Evolutionary conservation across 2,329 filamentous ascomycete genomes (phyloP).

Genomic region (Alternaria brassicae): DNA sequence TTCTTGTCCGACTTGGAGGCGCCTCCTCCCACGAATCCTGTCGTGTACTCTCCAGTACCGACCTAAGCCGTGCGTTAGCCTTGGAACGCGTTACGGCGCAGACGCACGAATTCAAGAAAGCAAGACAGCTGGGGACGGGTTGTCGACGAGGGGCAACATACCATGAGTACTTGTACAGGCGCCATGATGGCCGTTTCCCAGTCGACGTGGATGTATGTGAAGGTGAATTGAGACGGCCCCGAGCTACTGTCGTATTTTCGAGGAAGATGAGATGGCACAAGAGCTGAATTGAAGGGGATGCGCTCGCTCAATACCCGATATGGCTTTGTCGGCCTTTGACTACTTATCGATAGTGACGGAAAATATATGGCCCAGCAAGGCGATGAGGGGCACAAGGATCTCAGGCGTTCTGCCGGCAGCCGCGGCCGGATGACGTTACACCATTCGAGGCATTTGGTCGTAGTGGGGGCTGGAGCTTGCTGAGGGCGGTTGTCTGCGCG

Average conservation of each 20-base stretch:
- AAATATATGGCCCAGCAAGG: constrained; percentile 30
- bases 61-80: constrained; percentile 57
- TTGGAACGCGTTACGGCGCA: background rate
- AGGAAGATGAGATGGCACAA: constrained; percentile 1
- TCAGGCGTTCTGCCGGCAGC: constrained; percentile 37
- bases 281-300: constrained; percentile 15
- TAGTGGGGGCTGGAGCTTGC: constrained; percentile 3
- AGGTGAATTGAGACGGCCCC: constrained; percentile 10
- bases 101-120: constrained; percentile 12
- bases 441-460: background rate
- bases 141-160: constrained; percentile 29
- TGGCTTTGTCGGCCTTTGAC: constrained; percentile 30
- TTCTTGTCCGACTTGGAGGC: constrained; percentile 93
- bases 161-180: constrained; percentile 59
- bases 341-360: constrained; percentile 34
- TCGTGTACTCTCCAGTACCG: constrained; percentile 96
- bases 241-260: constrained; percentile 7
- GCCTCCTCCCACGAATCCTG: constrained; percentile 85
- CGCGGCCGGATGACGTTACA: constrained; percentile 36
- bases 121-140: background rate
- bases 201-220: background rate
- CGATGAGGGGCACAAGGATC: constrained; percentile 38
- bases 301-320: constrained; percentile 15
- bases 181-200: constrained; percentile 50
- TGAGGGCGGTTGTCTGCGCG: background rate